These are phyloP conservation scores for Chlamydomonas schloesseri DNA, from an alignment of 139 green algal species.

Conservation along the genomic window DNA sequence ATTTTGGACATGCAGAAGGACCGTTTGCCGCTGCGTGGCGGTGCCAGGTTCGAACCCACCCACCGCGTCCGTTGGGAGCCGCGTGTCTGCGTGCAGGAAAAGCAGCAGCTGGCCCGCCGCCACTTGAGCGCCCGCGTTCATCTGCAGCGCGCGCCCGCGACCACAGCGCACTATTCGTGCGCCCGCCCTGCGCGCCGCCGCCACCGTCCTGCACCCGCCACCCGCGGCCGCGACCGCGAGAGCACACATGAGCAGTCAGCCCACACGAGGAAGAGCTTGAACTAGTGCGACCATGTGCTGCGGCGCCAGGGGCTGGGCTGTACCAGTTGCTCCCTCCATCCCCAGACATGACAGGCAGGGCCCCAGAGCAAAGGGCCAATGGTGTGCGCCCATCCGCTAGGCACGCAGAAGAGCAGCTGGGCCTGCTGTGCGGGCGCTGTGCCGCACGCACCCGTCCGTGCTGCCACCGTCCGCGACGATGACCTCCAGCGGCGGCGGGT, in stretches of 20 bases:
- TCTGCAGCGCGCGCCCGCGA: constrained; percentile 75
- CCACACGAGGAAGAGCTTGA: neutral
- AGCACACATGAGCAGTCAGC: no score
- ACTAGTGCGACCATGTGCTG: neutral
- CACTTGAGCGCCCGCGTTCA: constrained; percentile 78
- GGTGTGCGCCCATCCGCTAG: no score
- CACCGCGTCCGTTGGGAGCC: constrained; percentile 58
- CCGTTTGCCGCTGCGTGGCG: no score
- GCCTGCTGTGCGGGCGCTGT: neutral
- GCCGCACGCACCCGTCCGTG: constrained; percentile 54
- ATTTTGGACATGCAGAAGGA: no score
- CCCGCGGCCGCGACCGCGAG: no score
- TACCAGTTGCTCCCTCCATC: no score
- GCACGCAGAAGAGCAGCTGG: no score
- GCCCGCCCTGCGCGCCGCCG: constrained; percentile 43
- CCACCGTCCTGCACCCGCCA: constrained; percentile 54
- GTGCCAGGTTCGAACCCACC: no score
- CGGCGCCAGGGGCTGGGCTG: no score
- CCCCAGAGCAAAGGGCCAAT: no score
- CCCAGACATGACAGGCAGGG: no score
- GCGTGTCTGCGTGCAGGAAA: constrained; percentile 76
- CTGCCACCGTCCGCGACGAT: constrained; percentile 87
- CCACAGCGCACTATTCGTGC: constrained; percentile 26
- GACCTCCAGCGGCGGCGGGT: constrained; percentile 70
- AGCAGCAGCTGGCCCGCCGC: constrained; percentile 59